Evolutionary conservation across 768 basidiomycete genomes (phyloP).

Genomic region (Boletus insuetus): DNA sequence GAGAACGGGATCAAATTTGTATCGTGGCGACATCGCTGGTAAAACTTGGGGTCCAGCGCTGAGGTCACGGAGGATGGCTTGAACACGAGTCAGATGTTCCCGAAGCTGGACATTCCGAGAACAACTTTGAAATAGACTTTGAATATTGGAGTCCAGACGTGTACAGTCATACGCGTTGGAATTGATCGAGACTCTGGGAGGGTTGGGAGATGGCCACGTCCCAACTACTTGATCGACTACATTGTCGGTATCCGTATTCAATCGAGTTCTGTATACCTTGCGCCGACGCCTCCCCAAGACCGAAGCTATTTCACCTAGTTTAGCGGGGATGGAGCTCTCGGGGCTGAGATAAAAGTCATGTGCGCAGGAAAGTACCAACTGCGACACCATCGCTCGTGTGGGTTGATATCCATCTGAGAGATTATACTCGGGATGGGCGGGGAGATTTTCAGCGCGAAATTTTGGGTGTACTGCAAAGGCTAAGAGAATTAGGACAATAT

Average conservation of each 20-base stretch:
- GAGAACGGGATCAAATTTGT: neutral
- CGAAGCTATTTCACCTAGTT: neutral
- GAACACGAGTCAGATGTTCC: neutral
- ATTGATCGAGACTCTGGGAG: neutral
- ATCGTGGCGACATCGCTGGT: neutral
- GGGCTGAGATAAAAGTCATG: neutral
- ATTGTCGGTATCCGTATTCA: rapidly evolving
- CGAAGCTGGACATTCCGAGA: neutral
- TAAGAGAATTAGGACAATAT: conserved; percentile 26
- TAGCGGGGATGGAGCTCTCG: neutral
- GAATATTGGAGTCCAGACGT: neutral
- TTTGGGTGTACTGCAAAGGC: conserved; percentile 23
- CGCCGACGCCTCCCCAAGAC: neutral
- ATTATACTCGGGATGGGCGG: neutral
- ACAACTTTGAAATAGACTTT: neutral
- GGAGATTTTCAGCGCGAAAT: conserved; percentile 10
- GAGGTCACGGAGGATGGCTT: neutral
- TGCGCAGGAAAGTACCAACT: neutral
- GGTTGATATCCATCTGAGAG: neutral
- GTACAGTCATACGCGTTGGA: neutral
- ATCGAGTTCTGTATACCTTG: neutral
- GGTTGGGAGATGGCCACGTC: neutral
- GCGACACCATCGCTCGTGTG: neutral
- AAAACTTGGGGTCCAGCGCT: neutral
- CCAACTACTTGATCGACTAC: neutral